phyloP scores from a whole-genome alignment of 1,284 basidiomycete species.

The Microbotryum scabiosae region DNA sequence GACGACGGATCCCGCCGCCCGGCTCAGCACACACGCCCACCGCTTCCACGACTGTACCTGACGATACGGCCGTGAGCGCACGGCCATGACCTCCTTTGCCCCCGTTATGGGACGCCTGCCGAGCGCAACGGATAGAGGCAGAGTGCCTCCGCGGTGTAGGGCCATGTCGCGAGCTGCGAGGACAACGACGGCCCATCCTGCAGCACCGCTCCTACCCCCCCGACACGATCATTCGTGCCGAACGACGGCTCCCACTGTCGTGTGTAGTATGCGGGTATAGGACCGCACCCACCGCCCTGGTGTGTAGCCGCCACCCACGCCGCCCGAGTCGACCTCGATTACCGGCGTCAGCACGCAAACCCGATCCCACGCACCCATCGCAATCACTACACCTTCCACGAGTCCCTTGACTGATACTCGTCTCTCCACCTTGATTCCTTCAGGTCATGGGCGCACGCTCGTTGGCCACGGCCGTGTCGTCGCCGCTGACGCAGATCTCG shows the following conservation, averaged over 20 bases:
- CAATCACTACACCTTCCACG: neutral
- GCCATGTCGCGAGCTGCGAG: neutral
- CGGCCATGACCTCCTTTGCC: no score
- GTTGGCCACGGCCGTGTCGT: constrained; percentile 56
- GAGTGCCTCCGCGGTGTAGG: neutral
- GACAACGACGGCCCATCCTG: neutral
- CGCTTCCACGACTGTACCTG: neutral
- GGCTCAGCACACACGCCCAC: neutral
- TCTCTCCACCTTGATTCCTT: neutral
- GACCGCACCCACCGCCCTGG: no score
- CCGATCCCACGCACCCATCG: no score
- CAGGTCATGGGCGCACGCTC: constrained; percentile 15
- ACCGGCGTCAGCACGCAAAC: neutral
- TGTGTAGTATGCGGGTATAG: no score
- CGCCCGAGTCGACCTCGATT: neutral
- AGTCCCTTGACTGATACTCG: neutral
- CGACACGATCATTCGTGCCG: no score
- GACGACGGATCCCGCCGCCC: neutral
- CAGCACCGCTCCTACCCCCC: neutral
- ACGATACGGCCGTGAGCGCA: no score
- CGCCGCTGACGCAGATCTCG: constrained; percentile 75
- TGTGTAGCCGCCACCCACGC: neutral
- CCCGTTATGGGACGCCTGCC: no score
- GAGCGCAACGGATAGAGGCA: no score
- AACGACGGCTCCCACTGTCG: no score